Percentiles rank a stretch among this genome's conserved stretches.
phyloP scores from a whole-genome alignment of 768 basidiomycete genomes.

The Hemileccinum impolitum region DNA sequence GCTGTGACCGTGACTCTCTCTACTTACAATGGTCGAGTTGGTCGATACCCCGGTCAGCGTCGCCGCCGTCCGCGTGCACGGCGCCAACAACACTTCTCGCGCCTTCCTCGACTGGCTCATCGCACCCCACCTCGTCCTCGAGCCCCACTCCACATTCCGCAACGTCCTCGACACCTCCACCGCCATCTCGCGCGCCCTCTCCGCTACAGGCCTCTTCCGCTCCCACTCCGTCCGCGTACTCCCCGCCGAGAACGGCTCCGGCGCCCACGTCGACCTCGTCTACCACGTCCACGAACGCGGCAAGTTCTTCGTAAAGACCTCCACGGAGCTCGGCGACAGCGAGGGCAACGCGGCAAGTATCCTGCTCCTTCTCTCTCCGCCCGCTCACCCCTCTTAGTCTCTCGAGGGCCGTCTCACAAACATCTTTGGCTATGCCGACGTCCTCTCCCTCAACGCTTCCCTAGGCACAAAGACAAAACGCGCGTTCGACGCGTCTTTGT shows the following conservation, averaged over 20 bases:
- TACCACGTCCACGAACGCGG: slow-evolving; percentile 76
- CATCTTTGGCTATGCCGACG: slow-evolving; percentile 89
- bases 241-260: slow-evolving; percentile 47
- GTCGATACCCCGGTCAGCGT: slow-evolving; percentile 63
- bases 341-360: slow-evolving; percentile 87
- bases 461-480: slow-evolving; percentile 85
- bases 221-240: slow-evolving; percentile 64
- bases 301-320: slow-evolving; percentile 71
- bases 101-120: slow-evolving; percentile 82
- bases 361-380: not conserved
- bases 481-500: slow-evolving; percentile 70
- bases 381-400: slow-evolving; percentile 42
- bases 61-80: slow-evolving; percentile 77
- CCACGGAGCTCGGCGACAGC: slow-evolving; percentile 90
- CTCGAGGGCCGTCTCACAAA: slow-evolving; percentile 81
- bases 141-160: slow-evolving; percentile 42
- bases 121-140: slow-evolving; percentile 51
- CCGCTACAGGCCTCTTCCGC: slow-evolving; percentile 76
- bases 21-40: slow-evolving; percentile 24
- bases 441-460: slow-evolving; percentile 76
- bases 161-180: slow-evolving; percentile 70
- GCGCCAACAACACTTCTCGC: slow-evolving; percentile 67
- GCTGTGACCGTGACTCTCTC: slow-evolving; percentile 15
- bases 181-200: slow-evolving; percentile 59
- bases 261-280: slow-evolving; percentile 74